These are phyloP conservation scores for Arthrobotrys sinensis DNA, from an alignment of 2,329 filamentous ascomycete genomes.

Conservation along the genomic window DNA sequence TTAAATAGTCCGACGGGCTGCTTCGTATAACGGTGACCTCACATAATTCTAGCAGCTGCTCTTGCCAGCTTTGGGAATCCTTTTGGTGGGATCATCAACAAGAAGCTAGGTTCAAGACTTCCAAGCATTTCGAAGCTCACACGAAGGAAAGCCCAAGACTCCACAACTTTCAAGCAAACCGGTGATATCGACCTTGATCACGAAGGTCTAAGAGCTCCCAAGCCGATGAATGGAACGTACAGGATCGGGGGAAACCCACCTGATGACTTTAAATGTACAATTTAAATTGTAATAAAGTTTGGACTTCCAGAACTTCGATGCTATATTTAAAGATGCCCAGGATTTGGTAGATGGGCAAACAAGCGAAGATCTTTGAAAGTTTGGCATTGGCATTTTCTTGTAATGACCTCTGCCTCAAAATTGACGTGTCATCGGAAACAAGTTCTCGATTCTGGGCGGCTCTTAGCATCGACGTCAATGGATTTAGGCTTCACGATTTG, in stretches of 20 bases:
- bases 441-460: background rate
- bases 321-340: slow-evolving; percentile 26
- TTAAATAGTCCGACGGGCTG: background rate
- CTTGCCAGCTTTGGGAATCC: background rate
- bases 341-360: background rate
- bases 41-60: background rate
- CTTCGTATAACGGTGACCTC: background rate
- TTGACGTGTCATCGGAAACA: slow-evolving; percentile 32
- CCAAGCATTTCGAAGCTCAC: slow-evolving; percentile 23
- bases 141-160: slow-evolving; percentile 18
- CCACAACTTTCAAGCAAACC: background rate
- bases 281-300: background rate
- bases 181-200: background rate
- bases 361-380: background rate
- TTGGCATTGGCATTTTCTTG: slow-evolving; percentile 24
- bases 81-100: slow-evolving; percentile 3
- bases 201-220: slow-evolving; percentile 9
- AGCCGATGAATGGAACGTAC: slow-evolving; percentile 20
- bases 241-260: slow-evolving; percentile 1
- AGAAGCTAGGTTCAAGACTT: slow-evolving; percentile 6
- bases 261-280: background rate
- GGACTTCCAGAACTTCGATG: slow-evolving; percentile 10
- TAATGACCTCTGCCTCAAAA: slow-evolving; percentile 12
- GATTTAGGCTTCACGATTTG: background rate
- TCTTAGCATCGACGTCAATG: slow-evolving; percentile 15